Base-by-base conservation (phyloP, 352 stramenopile genomes). In the Pythium biforme region DNA sequence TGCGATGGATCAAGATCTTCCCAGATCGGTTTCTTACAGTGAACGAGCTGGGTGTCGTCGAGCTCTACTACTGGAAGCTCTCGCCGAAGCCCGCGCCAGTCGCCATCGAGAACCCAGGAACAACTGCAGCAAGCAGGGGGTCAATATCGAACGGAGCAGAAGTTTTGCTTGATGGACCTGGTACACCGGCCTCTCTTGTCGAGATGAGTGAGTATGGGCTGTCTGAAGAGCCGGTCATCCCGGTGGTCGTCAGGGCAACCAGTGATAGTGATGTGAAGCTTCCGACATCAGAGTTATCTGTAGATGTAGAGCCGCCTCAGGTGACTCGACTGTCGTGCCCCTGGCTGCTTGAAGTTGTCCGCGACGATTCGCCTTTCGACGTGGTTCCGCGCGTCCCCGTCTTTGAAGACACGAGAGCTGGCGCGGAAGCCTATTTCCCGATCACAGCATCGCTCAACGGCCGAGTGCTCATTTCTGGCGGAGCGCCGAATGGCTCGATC, bases 31-130 rank as follows among this genome's bases (percentile, higher is more conserved):
- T 96, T 19, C 56, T 96, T 22, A 90, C 77, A 22, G 74, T 96
- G 25, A 95, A 94, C 56, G 83, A 93, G 23, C 69, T 94, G 4
- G 87, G 87, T 1, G 86, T 94, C 19, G 79, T 96, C n/a, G 87
- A 96, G 54, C 49, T 94, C 4, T 89, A 91, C 72, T 80, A 90
- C 56, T 96, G 87, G 85, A 94, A 88, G 41, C 60, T 96, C 4
- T 17, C 81, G 15, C 74, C 85, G 2, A 91, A 91, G 54, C 74
- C 78, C 41, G 57, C 59, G 17, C 55, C 70, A 12, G 47, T 37
- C 17, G 19, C 25, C 9, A 14, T 7, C 3, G 57, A 52, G 3
- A 22, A 34, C 8, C 10, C 26, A 23, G 63, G 34, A 25, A 10
- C 55, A 9, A 43, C 11, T 14, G 45, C 53, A 23, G 20, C 56